These are phyloP conservation scores for Sorghum bicolor DNA, from an alignment of 176 grass and related monocot genomes.

Conservation along the genomic window Sorghum_bicolor_NCBIv3 NC_012870.2:74426001-74426500, in stretches of 20 bases:
- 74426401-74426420: constrained; percentile 91
- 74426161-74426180: background rate
- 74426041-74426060: background rate
- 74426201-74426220: background rate
- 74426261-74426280: constrained; percentile 89
- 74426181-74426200: too few relatives aligned
- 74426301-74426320: constrained; percentile 68
- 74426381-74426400: constrained; percentile 44
- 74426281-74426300: constrained; percentile 93
- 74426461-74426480: constrained; percentile 85
- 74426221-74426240: background rate
- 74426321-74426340: constrained; percentile 29
- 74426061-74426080: background rate
- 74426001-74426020: background rate
- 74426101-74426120: background rate
- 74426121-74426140: background rate
- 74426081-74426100: background rate
- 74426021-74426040: background rate
- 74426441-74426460: constrained; percentile 93
- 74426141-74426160: background rate
- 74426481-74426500: constrained; percentile 15
- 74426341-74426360: background rate
- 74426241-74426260: constrained; percentile 53
- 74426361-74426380: background rate
- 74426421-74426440: constrained; percentile 81